These are phyloP conservation scores for Xerocomellus chrysenteron DNA, from an alignment of 768 basidiomycete species.

Conservation along the genomic window DNA sequence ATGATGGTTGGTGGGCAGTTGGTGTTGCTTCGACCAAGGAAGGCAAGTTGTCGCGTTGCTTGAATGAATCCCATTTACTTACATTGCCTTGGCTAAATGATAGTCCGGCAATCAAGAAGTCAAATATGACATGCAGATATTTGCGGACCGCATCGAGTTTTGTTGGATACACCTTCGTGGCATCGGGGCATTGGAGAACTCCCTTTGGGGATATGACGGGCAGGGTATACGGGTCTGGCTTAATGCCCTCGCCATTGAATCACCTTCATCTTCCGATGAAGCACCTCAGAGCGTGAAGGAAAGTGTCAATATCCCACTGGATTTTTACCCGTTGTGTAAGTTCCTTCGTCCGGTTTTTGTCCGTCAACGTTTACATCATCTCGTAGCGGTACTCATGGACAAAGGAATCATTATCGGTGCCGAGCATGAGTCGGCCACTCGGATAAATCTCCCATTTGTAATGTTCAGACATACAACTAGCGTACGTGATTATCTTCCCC, in stretches of 20 bases:
- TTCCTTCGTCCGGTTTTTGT: slow-evolving; percentile 5
- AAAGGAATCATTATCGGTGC: slow-evolving; percentile 98
- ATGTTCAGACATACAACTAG: slow-evolving; percentile 91
- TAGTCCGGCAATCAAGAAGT: slow-evolving; percentile 86
- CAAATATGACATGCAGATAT: slow-evolving; percentile 95
- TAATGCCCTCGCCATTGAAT: slow-evolving; percentile 90
- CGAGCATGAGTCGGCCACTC: slow-evolving; percentile 80
- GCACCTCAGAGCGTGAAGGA: slow-evolving; percentile 68
- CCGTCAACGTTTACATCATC: background rate
- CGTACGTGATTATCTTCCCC: slow-evolving; percentile 44
- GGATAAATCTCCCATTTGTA: slow-evolving; percentile 78
- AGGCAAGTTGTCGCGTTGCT: slow-evolving; percentile 46
- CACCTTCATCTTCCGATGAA: slow-evolving; percentile 39
- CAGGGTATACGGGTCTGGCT: slow-evolving; percentile 89
- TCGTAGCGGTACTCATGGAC: slow-evolving; percentile 92
- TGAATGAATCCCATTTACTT: background rate
- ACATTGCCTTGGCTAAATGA: background rate
- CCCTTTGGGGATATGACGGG: slow-evolving; percentile 96
- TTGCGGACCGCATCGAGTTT: slow-evolving; percentile 95
- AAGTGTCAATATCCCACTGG: slow-evolving; percentile 87
- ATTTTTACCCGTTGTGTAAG: slow-evolving; percentile 95
- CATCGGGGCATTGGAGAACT: slow-evolving; percentile 92
- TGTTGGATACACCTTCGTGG: slow-evolving; percentile 98
- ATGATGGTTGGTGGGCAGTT: slow-evolving; percentile 94
- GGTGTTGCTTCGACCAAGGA: slow-evolving; percentile 84